phyloP scores from a whole-genome alignment of 2,329 filamentous ascomycete species.

The Cladosporium velox region DNA sequence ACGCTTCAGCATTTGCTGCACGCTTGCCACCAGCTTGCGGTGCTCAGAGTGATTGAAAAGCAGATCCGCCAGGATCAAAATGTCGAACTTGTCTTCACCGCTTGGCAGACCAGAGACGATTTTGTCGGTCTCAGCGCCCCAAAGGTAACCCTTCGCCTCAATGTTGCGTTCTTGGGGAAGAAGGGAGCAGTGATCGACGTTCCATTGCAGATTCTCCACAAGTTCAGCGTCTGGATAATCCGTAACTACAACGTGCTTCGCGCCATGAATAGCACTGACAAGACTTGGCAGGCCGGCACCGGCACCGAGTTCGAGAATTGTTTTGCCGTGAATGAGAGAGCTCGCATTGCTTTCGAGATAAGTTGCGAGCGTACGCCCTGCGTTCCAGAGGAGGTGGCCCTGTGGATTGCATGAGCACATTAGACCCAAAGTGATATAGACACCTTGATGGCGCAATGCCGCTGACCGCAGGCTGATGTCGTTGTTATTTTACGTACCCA shows the following conservation, averaged over 20 bases:
- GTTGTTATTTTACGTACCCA: slow-evolving; percentile 61
- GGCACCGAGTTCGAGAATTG: slow-evolving; percentile 86
- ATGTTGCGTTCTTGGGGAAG: slow-evolving; percentile 41
- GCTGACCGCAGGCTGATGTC: background rate
- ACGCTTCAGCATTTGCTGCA: slow-evolving; percentile 66
- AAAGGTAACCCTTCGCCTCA: slow-evolving; percentile 69
- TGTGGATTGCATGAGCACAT: slow-evolving; percentile 31
- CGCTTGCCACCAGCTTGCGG: slow-evolving; percentile 70
- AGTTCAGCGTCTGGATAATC: slow-evolving; percentile 87
- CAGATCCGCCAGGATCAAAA: slow-evolving; percentile 83
- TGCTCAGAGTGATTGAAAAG: slow-evolving; percentile 92
- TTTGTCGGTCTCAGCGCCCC: slow-evolving; percentile 67
- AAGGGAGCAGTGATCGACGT: slow-evolving; percentile 63
- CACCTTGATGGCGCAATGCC: slow-evolving; percentile 10
- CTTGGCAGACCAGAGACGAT: slow-evolving; percentile 61
- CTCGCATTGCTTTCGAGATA: slow-evolving; percentile 73
- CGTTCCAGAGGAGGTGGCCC: slow-evolving; percentile 92
- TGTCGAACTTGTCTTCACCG: slow-evolving; percentile 62
- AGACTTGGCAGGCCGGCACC: slow-evolving; percentile 77
- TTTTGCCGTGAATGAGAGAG: slow-evolving; percentile 62
- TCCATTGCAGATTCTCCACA: slow-evolving; percentile 75
- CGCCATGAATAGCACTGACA: slow-evolving; percentile 72
- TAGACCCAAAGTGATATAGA: slow-evolving; percentile 16
- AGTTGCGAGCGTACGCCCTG: slow-evolving; percentile 72
- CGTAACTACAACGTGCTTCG: slow-evolving; percentile 69